Evolutionary conservation across 495 filamentous ascomycete genomes (phyloP).

Genomic region (Neurospora sp.): DNA sequence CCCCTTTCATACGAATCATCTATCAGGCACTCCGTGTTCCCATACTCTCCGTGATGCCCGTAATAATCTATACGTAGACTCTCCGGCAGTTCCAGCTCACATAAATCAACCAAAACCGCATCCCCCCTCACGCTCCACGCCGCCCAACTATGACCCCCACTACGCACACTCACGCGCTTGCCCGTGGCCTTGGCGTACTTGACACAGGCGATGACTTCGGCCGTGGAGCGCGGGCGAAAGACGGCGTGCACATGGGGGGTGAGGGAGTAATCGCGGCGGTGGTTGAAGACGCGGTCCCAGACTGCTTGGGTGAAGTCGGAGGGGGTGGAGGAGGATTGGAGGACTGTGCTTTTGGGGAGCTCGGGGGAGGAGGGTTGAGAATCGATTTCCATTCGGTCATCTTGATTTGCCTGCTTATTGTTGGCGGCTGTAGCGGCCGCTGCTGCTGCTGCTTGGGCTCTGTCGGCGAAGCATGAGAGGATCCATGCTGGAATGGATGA

Average conservation of each 20-base stretch:
- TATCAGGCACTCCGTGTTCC: not conserved
- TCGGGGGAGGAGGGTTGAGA: not conserved
- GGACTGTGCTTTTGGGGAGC: not conserved
- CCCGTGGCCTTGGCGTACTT: constrained; percentile 29
- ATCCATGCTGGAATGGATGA: not conserved
- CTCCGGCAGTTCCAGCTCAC: constrained; percentile 12
- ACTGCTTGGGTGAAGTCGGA: constrained; percentile 5
- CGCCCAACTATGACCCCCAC: constrained; percentile 45
- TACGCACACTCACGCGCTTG: constrained; percentile 37
- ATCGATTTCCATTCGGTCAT: not conserved
- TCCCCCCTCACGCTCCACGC: constrained; percentile 42
- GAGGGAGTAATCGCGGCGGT: constrained; percentile 21
- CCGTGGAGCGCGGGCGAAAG: constrained; percentile 25
- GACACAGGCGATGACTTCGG: constrained; percentile 35
- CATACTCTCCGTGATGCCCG: not conserved
- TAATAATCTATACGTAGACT: not conserved
- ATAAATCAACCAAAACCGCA: constrained; percentile 41
- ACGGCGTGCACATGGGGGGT: constrained; percentile 31
- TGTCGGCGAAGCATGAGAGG: not conserved
- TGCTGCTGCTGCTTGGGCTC: not conserved
- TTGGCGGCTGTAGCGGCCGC: not conserved
- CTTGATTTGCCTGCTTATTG: not conserved
- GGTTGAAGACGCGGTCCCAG: constrained; percentile 23
- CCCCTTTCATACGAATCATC: not conserved
- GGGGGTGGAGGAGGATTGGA: not conserved